phyloP scores from a whole-genome alignment of 1,284 basidiomycete species.

The Trichosporon asahii region DNA sequence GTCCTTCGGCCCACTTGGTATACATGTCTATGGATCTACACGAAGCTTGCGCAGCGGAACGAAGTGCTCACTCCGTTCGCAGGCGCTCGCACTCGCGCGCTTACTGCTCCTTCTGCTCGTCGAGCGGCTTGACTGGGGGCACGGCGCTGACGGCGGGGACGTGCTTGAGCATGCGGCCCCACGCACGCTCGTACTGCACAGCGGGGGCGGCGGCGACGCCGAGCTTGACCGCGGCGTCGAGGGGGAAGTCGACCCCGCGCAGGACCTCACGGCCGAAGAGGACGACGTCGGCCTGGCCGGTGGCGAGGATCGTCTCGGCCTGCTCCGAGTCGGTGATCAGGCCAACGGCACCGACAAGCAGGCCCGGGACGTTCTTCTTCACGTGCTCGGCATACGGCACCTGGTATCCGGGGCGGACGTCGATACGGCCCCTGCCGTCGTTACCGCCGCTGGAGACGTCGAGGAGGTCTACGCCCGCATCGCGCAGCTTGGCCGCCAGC shows the following conservation, averaged over 20 bases:
- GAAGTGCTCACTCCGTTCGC: neutral
- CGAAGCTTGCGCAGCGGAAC: too few species aligned
- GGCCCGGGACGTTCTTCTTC: conserved; percentile 61
- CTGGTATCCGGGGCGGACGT: conserved; percentile 63
- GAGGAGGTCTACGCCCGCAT: conserved; percentile 67
- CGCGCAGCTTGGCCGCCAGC: conserved; percentile 59
- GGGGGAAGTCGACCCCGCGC: conserved; percentile 50
- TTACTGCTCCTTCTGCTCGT: neutral
- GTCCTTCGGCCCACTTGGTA: neutral
- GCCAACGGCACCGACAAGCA: conserved; percentile 67
- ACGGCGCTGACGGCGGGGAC: neutral
- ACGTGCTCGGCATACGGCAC: conserved; percentile 67
- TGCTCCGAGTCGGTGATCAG: conserved; percentile 64
- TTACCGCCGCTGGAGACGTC: conserved; percentile 70
- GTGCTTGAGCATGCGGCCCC: conserved; percentile 52
- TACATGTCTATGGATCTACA: neutral
- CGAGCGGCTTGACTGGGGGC: neutral
- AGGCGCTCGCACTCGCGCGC: neutral
- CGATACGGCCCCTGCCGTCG: conserved; percentile 60
- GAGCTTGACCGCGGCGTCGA: conserved; percentile 45
- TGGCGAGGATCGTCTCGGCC: conserved; percentile 64
- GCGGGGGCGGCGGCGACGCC: conserved; percentile 47
- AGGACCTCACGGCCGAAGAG: conserved; percentile 62
- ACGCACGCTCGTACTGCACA: conserved; percentile 55
- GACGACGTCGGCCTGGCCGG: conserved; percentile 66